Evolutionary conservation across 176 grass and related monocot genomes (phyloP), one percentile per base, ranked within the genome.

Genomic region (Themeda triandra): DNA sequence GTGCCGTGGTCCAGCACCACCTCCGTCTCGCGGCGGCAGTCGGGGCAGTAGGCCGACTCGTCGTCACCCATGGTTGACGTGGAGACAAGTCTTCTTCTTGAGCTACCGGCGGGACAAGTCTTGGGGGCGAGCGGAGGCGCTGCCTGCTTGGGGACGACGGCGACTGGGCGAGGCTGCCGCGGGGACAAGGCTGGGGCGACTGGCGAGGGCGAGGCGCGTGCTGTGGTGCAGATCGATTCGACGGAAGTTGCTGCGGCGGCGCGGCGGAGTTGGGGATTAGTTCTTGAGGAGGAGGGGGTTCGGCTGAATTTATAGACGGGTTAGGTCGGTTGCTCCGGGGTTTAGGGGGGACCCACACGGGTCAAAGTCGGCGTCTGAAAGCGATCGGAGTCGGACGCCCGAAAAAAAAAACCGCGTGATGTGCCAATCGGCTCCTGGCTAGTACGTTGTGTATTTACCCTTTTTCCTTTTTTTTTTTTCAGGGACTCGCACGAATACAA

Each of bases 1-100:
- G 77, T 75, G 76, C 71, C 17, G 87, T 86, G 90, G 87, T 92
- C 90, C 21, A 89, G 51, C 27, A 89, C 87, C 51, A 71, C 87
- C 87, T 81, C 72, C 31, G 91, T 90, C n/a, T 25, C 2, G 71
- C 77, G 76, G 33, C 21, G 60, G 87, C 91, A 92, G 48, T 87
- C 91, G 36, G 81, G 66, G 81, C 91, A 92, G 84, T 58, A 78
- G 6, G 54, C 0, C 65, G 30, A 23, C 6, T 88, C 87, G 54
- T 60, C 56, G 54, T 60, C 56, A 60, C 23, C 56, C 56, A 60
- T 60, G 56, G 56, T 4, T 60, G 10, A 8, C 23, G 54, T 23
- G 23, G 54, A 24, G 23, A 56, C 21, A 23, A 25, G 56, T 19
- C 48, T 51, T n/a, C 21, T 21, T 21, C 49, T n/a, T n/a, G n/a